phyloP scores from a whole-genome alignment of 2,329 filamentous ascomycete genomes.

The Penicillium sp. region DNA sequence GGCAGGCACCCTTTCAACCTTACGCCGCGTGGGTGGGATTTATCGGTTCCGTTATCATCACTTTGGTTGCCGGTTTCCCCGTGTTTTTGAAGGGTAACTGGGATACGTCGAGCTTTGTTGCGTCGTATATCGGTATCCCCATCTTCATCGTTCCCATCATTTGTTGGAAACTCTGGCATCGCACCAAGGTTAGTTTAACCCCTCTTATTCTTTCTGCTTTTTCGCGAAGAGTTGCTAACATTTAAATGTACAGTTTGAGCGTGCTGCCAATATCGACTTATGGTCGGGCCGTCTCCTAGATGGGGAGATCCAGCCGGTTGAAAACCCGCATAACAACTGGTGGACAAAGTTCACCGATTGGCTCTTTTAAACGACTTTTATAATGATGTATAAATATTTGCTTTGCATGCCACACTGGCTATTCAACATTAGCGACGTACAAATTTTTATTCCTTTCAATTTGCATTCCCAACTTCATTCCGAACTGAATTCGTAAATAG shows the following conservation, averaged over 20 bases:
- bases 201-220: background rate
- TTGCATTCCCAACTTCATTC: background rate
- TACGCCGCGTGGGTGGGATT: constrained; percentile 64
- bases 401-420: constrained; percentile 15
- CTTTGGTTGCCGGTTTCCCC: constrained; percentile 68
- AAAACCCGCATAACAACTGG: constrained; percentile 17
- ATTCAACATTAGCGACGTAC: constrained; percentile 17
- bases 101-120: constrained; percentile 39
- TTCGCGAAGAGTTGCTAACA: constrained; percentile 1
- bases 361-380: constrained; percentile 22
- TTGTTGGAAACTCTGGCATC: constrained; percentile 42
- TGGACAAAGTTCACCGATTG: constrained; percentile 29
- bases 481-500: background rate
- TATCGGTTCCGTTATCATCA: constrained; percentile 58
- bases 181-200: constrained; percentile 38
- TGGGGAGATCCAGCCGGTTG: constrained; percentile 27
- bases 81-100: constrained; percentile 38
- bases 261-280: constrained; percentile 31
- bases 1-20: constrained; percentile 53
- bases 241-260: constrained; percentile 21
- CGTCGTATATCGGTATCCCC: constrained; percentile 45
- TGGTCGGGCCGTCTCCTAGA: constrained; percentile 36
- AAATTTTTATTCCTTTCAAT: background rate
- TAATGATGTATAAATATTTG: constrained; percentile 21
- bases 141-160: constrained; percentile 46